A percentile compares a stretch with the other conserved stretches of the same genome.
Evolutionary conservation across 257 asterid genomes (phyloP).

Genomic region (Haberlea rhodopensis): DNA sequence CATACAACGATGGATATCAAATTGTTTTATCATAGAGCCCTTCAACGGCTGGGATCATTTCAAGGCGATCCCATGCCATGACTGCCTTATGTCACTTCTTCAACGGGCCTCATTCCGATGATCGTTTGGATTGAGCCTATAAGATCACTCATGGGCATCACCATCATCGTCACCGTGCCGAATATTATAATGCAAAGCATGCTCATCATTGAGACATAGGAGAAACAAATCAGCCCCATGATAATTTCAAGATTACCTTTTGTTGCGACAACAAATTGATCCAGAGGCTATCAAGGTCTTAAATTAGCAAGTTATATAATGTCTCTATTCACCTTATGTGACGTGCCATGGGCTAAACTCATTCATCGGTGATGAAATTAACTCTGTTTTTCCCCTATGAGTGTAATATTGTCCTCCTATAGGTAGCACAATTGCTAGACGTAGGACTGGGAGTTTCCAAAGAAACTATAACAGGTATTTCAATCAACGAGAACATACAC

Average conservation of each 20-base stretch:
- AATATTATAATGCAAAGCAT: neutral
- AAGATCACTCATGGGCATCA: slow-evolving; percentile 8
- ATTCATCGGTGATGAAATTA: neutral
- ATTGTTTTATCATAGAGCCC: slow-evolving; percentile 48
- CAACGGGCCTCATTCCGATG: slow-evolving; percentile 3
- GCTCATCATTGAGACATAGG: neutral
- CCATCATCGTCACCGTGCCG: slow-evolving; percentile 1
- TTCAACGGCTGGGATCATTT: slow-evolving; percentile 52
- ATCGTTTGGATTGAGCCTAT: neutral
- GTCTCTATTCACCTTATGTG: neutral
- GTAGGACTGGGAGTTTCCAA: too few species aligned
- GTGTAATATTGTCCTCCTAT: neutral
- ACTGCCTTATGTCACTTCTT: slow-evolving; percentile 38
- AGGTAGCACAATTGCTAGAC: too few species aligned
- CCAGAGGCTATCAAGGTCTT: neutral
- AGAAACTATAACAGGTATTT: neutral
- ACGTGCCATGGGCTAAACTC: neutral
- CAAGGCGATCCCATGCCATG: slow-evolving; percentile 62
- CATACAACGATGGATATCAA: slow-evolving; percentile 57
- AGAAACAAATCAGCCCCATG: neutral
- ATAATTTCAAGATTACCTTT: neutral
- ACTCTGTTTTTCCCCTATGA: neutral
- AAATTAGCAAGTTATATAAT: too few species aligned
- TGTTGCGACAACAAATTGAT: neutral
- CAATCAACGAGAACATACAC: neutral